These are phyloP conservation scores for Coemansia sp. DNA, from an alignment of 192 early-diverging fungal genomes.

Conservation along the genomic window DNA sequence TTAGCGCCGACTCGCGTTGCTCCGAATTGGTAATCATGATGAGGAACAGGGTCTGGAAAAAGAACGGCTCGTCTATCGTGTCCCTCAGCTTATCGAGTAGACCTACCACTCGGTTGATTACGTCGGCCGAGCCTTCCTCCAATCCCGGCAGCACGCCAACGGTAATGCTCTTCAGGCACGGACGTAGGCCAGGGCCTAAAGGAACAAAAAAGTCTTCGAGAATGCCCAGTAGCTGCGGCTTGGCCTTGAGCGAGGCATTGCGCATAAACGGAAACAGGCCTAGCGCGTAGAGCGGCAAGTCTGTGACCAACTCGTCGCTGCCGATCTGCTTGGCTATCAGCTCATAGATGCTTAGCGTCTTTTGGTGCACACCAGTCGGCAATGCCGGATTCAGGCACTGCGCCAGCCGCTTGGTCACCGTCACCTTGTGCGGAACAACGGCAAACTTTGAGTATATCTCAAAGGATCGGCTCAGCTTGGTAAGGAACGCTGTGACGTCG, in stretches of 20 bases:
- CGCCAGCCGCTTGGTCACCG: constrained; percentile 87
- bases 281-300: constrained; percentile 82
- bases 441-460: constrained; percentile 74
- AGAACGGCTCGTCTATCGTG: constrained; percentile 72
- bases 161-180: constrained; percentile 76
- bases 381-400: constrained; percentile 94
- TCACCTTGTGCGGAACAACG: constrained; percentile 79
- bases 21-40: constrained; percentile 68
- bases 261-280: constrained; percentile 92
- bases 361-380: constrained; percentile 94
- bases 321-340: constrained; percentile 73
- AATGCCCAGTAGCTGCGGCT: constrained; percentile 80
- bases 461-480: constrained; percentile 79
- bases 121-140: constrained; percentile 89
- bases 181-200: constrained; percentile 66
- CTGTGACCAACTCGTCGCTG: constrained; percentile 71
- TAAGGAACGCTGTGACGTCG: constrained; percentile 88
- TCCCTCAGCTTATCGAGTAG: constrained; percentile 68
- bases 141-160: constrained; percentile 80
- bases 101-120: constrained; percentile 67
- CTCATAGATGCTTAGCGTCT: constrained; percentile 84
- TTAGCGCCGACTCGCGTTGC: constrained; percentile 69
- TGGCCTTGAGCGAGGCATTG: constrained; percentile 76
- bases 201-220: constrained; percentile 78
- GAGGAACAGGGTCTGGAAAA: constrained; percentile 84